A percentile compares a stretch with the other conserved stretches of the same genome.
These are phyloP conservation scores for Fomitopsis palustris DNA, from an alignment of 1,284 basidiomycete genomes.

Conservation along the genomic window DNA sequence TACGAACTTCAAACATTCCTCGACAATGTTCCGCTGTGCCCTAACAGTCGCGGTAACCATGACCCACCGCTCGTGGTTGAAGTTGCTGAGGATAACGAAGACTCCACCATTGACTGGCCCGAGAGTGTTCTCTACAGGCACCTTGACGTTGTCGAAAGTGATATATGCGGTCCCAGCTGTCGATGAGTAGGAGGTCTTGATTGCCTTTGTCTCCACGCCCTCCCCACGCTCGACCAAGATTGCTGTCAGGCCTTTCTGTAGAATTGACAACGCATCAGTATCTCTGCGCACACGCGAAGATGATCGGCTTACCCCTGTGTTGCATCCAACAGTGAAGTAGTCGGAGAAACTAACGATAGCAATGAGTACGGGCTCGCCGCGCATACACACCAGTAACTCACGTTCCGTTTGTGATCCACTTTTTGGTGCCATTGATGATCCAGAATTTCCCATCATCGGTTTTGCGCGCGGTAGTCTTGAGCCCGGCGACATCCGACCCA, in stretches of 20 bases:
- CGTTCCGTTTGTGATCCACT: slow-evolving; percentile 87
- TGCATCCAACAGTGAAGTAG: slow-evolving; percentile 64
- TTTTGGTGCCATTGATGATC: slow-evolving; percentile 82
- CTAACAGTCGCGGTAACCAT: slow-evolving; percentile 65
- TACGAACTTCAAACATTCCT: slow-evolving; percentile 64
- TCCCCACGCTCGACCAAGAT: slow-evolving; percentile 75
- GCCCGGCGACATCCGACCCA: slow-evolving; percentile 83
- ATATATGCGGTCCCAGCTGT: slow-evolving; percentile 84
- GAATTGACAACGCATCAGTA: slow-evolving; percentile 6
- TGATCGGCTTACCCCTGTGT: slow-evolving; percentile 39
- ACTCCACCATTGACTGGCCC: slow-evolving; percentile 82
- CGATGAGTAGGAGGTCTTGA: slow-evolving; percentile 82
- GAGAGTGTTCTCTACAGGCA: slow-evolving; percentile 84
- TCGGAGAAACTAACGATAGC: slow-evolving; percentile 26
- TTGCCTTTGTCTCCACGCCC: slow-evolving; percentile 81
- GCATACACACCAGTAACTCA: slow-evolving; percentile 26
- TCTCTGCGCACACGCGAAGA: neutral
- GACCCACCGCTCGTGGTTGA: slow-evolving; percentile 73
- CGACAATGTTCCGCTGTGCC: slow-evolving; percentile 54
- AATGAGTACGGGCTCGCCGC: neutral
- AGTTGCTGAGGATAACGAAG: slow-evolving; percentile 74
- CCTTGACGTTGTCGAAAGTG: slow-evolving; percentile 85
- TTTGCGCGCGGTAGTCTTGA: slow-evolving; percentile 80
- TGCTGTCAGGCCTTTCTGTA: slow-evolving; percentile 76
- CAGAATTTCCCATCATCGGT: slow-evolving; percentile 81